phyloP scores from a whole-genome alignment of 1,284 basidiomycete genomes.

The Takashimella tepidaria region DNA sequence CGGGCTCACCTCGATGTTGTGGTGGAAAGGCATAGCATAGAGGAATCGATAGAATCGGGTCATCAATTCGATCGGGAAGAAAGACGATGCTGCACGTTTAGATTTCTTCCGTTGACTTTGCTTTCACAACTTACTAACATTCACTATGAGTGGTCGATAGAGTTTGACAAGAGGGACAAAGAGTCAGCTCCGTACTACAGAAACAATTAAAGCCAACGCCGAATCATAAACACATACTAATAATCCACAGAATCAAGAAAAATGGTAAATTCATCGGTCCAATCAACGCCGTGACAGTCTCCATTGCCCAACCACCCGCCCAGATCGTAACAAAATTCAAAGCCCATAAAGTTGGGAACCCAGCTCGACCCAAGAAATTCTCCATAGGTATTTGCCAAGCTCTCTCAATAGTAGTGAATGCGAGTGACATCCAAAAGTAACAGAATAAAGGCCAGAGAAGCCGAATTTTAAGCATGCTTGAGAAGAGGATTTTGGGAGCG shows the following conservation, averaged over 20 bases:
- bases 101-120: no score
- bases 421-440: conserved; percentile 32
- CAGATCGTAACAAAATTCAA: conserved; percentile 38
- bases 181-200: not conserved
- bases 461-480: conserved; percentile 23
- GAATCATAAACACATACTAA: conserved; percentile 21
- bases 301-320: conserved; percentile 37
- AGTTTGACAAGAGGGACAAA: no score
- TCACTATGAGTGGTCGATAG: no score
- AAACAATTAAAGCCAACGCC: no score
- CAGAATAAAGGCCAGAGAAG: conserved; percentile 26
- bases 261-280: conserved; percentile 32
- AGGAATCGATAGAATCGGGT: conserved; percentile 35
- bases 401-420: conserved; percentile 21
- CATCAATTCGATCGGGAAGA: conserved; percentile 36
- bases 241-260: conserved; percentile 39
- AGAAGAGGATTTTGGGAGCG: conserved; percentile 21
- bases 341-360: conserved; percentile 23
- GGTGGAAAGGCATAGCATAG: conserved; percentile 33
- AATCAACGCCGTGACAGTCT: conserved; percentile 34
- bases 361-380: conserved; percentile 29
- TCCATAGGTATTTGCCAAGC: conserved; percentile 37
- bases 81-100: conserved; percentile 31
- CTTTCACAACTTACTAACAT: conserved; percentile 38
- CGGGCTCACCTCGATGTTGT: conserved; percentile 24